Evolutionary conservation across 495 filamentous ascomycete genomes (phyloP).

Genomic region (Oleoguttula mirabilis): DNA sequence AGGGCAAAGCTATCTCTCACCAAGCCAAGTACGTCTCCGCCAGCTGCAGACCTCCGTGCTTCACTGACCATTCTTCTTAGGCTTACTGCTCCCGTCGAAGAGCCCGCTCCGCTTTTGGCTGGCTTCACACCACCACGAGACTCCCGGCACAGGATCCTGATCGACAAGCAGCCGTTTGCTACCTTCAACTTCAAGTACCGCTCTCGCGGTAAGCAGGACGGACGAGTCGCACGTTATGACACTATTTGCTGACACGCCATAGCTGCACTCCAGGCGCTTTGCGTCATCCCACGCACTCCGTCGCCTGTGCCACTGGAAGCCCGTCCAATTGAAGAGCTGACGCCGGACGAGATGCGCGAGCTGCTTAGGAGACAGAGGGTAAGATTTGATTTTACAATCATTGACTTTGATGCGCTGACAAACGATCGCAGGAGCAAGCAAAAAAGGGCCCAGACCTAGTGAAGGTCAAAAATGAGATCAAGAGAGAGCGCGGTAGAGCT

Average conservation of each 20-base stretch:
- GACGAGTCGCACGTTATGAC: neutral
- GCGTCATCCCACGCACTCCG: conserved; percentile 9
- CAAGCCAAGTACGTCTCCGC: conserved; percentile 5
- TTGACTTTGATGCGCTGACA: no score
- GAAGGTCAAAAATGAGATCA: no score
- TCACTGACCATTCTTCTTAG: no score
- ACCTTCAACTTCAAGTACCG: conserved; percentile 17
- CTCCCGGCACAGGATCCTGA: neutral
- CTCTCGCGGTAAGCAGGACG: conserved; percentile 5
- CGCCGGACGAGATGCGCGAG: conserved; percentile 9
- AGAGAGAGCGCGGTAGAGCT: no score
- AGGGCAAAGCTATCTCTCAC: conserved; percentile 12
- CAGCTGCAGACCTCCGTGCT: no score
- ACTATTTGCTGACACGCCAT: no score
- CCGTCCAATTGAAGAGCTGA: conserved; percentile 5
- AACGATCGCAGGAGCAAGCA: no score
- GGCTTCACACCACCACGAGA: no score
- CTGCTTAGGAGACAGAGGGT: conserved; percentile 4
- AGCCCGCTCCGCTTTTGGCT: no score
- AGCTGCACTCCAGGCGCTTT: conserved; percentile 11
- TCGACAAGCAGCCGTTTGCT: neutral
- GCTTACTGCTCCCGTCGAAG: no score
- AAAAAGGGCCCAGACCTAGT: no score
- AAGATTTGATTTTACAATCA: no score
- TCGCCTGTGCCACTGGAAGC: conserved; percentile 15